A percentile compares a stretch with the other conserved stretches of the same genome.
These are phyloP conservation scores for Colletotrichum noveboracense DNA, from an alignment of 2,329 filamentous ascomycete species.

Conservation along the genomic window DNA sequence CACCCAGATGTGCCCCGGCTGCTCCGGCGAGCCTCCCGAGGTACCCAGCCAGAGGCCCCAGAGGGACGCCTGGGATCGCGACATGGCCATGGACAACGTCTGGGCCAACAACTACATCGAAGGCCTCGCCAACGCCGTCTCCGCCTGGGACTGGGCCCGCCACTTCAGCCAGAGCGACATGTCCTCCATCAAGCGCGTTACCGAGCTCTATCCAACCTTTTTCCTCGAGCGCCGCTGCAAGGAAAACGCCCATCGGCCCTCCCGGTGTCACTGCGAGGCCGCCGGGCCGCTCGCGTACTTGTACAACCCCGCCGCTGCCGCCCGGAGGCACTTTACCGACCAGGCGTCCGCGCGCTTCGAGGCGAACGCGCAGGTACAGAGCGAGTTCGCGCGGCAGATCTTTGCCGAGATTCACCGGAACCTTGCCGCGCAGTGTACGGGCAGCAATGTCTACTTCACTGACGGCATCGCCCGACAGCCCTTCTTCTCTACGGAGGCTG, in stretches of 20 bases:
- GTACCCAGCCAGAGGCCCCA: conserved; percentile 3
- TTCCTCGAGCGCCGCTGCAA: conserved; percentile 20
- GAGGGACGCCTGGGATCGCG: conserved; percentile 1
- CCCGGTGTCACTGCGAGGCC: conserved; percentile 16
- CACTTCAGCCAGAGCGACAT: background rate
- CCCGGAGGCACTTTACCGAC: conserved; percentile 5
- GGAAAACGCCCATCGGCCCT: conserved; percentile 3
- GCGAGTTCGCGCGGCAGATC: background rate
- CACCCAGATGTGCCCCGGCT: conserved; percentile 8
- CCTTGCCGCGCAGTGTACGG: background rate
- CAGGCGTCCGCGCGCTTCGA: background rate
- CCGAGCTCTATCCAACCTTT: background rate
- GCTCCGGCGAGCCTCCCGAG: conserved; percentile 17
- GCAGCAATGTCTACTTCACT: background rate
- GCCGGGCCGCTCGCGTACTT: conserved; percentile 4
- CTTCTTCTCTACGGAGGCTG: background rate
- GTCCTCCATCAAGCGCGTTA: background rate
- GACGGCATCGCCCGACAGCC: conserved; percentile 7
- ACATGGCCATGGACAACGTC: background rate
- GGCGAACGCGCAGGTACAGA: background rate
- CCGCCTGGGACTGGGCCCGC: background rate
- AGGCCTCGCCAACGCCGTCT: background rate
- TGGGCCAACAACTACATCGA: conserved; percentile 10
- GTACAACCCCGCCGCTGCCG: conserved; percentile 20
- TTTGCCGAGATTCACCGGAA: background rate